phyloP scores from a whole-genome alignment of 2,329 filamentous ascomycete genomes.

The Tolypocladium sp. region DNA sequence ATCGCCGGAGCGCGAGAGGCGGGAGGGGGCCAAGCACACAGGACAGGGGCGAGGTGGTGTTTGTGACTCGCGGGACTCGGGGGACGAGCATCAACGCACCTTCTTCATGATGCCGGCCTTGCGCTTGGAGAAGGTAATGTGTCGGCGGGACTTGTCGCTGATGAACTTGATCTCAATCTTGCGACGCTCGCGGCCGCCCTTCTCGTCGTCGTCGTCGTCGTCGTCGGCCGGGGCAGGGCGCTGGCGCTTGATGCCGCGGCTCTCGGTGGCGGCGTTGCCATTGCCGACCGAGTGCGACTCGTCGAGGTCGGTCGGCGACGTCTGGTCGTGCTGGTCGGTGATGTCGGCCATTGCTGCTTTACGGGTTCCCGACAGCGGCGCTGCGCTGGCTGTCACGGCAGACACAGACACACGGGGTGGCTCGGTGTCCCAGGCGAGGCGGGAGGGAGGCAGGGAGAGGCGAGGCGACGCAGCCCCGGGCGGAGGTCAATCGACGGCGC shows the following conservation, averaged over 20 bases:
- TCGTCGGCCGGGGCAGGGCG: constrained; percentile 80
- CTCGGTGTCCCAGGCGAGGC: background rate
- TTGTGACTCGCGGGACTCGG: background rate
- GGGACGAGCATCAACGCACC: constrained; percentile 45
- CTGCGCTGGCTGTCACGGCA: constrained; percentile 2
- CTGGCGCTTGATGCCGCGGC: constrained; percentile 81
- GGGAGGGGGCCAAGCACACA: background rate
- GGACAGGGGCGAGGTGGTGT: background rate
- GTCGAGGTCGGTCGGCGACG: constrained; percentile 65
- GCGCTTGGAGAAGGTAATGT: constrained; percentile 99
- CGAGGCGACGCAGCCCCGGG: background rate
- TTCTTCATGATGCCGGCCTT: constrained; percentile 99
- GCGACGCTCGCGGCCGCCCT: constrained; percentile 92
- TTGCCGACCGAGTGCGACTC: constrained; percentile 65
- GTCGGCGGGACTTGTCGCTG: constrained; percentile 96
- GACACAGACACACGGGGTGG: background rate
- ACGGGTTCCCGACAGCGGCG: constrained; percentile 2
- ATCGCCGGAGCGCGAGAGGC: background rate
- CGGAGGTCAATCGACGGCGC: background rate
- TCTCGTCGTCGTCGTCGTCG: constrained; percentile 95
- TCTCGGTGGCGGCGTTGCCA: constrained; percentile 59
- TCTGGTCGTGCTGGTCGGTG: constrained; percentile 68
- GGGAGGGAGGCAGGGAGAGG: background rate
- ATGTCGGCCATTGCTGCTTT: constrained; percentile 60
- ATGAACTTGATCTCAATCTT: constrained; percentile 99